A percentile compares a stretch with the other conserved stretches of the same genome.
These are phyloP conservation scores for Phytophthora cactorum DNA, from an alignment of 352 stramenopile genomes.

Conservation along the genomic window DNA sequence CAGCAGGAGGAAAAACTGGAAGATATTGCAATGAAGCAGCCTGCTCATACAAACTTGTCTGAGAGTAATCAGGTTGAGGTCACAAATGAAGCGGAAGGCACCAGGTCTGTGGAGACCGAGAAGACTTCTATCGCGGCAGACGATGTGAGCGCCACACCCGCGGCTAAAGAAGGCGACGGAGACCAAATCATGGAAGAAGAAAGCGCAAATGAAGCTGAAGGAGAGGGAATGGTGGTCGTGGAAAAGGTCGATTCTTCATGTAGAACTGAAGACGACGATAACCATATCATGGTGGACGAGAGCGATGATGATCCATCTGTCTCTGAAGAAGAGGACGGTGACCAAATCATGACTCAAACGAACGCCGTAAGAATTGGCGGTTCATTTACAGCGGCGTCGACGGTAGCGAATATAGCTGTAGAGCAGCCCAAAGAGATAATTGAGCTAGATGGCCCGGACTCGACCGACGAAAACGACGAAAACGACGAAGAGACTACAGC, in stretches of 20 bases:
- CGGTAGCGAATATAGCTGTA: neutral
- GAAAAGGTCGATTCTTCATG: constrained; percentile 1
- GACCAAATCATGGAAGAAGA: constrained; percentile 15
- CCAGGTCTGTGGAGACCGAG: neutral
- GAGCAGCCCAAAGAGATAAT: constrained; percentile 25
- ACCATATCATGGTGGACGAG: constrained; percentile 1
- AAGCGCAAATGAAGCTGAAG: constrained; percentile 1
- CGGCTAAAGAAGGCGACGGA: constrained; percentile 1
- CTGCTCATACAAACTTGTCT: neutral
- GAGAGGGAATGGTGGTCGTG: constrained; percentile 8
- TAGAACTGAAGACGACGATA: neutral
- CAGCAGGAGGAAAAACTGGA: constrained; percentile 2
- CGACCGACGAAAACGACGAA: constrained; percentile 8
- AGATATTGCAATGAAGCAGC: neutral
- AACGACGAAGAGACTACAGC: constrained; percentile 4
- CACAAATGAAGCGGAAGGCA: neutral
- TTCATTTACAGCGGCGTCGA: neutral
- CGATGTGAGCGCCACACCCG: neutral
- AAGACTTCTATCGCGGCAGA: neutral
- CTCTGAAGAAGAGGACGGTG: neutral
- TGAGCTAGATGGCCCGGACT: constrained; percentile 19
- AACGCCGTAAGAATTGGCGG: neutral
- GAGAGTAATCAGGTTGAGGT: neutral
- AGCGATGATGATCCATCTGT: neutral
- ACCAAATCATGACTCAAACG: constrained; percentile 6